phyloP scores from a whole-genome alignment of 495 filamentous ascomycete genomes.

The Articulospora tetracladia region DNA sequence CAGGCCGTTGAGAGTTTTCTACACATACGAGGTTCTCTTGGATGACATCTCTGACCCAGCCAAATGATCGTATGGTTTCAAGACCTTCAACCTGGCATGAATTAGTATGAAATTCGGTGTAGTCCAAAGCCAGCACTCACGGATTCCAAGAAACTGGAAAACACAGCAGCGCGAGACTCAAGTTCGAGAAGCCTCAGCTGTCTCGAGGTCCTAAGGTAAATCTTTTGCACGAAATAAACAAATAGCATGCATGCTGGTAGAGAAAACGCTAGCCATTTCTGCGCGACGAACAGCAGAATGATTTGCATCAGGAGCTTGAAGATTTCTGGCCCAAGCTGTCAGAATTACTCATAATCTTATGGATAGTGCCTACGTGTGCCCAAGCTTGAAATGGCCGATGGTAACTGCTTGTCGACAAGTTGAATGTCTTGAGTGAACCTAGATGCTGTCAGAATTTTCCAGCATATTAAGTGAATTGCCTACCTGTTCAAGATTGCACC shows the following conservation, averaged over 20 bases:
- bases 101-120: not conserved
- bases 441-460: not conserved
- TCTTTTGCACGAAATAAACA: slow-evolving; percentile 52
- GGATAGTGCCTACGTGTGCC: slow-evolving; percentile 13
- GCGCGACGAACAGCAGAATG: slow-evolving; percentile 8
- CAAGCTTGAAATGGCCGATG: slow-evolving; percentile 21
- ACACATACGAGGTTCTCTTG: slow-evolving; percentile 45
- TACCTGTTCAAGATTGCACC: slow-evolving; percentile 19
- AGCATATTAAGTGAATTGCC: not conserved
- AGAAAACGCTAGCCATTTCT: slow-evolving; percentile 26
- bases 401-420: slow-evolving; percentile 25
- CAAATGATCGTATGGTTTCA: slow-evolving; percentile 46
- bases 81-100: slow-evolving; percentile 31
- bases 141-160: slow-evolving; percentile 43
- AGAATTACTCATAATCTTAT: not conserved
- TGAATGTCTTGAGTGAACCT: slow-evolving; percentile 24
- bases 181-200: slow-evolving; percentile 56
- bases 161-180: slow-evolving; percentile 35
- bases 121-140: slow-evolving; percentile 14
- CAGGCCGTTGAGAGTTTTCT: slow-evolving; percentile 47
- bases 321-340: not conserved
- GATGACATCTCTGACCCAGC: slow-evolving; percentile 38
- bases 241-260: slow-evolving; percentile 18
- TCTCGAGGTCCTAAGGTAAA: slow-evolving; percentile 56
- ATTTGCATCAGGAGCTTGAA: slow-evolving; percentile 15